These are phyloP conservation scores for Dillenia turbinata DNA, from an alignment of 164 flowering plant genomes.

Conservation along the genomic window DNA sequence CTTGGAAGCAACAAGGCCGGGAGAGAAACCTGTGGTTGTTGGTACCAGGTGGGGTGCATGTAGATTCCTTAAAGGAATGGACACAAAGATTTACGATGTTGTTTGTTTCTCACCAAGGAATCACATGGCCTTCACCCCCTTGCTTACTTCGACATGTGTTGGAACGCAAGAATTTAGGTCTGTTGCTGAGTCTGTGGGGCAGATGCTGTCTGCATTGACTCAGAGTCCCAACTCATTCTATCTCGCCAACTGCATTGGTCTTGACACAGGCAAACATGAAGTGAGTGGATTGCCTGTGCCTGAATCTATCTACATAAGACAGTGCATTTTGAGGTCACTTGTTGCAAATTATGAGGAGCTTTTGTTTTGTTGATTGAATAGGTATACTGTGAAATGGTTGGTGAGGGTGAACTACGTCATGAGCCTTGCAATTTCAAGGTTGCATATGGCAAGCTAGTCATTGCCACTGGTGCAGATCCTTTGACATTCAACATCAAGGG, in stretches of 20 bases:
- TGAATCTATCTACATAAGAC: no score
- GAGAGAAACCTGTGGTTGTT: conserved; percentile 81
- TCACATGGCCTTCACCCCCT: conserved; percentile 94
- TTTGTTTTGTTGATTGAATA: conserved; percentile 15
- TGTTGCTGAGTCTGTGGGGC: conserved; percentile 76
- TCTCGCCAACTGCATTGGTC: conserved; percentile 58
- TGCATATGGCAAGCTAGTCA: conserved; percentile 88
- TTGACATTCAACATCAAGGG: conserved; percentile 80
- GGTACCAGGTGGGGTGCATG: conserved; percentile 95
- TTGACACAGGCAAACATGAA: conserved; percentile 66
- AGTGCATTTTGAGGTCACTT: no score
- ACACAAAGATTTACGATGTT: conserved; percentile 66
- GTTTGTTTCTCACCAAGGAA: conserved; percentile 88
- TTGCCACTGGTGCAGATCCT: conserved; percentile 82
- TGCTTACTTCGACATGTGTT: conserved; percentile 90
- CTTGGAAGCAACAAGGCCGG: conserved; percentile 61
- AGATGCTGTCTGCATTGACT: conserved; percentile 68
- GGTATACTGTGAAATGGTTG: conserved; percentile 69
- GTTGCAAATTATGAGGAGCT: not conserved
- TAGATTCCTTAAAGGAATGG: conserved; percentile 73
- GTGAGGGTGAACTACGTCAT: conserved; percentile 22
- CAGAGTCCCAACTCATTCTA: conserved; percentile 60
- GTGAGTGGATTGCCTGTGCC: conserved; percentile 28
- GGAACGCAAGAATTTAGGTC: conserved; percentile 90
- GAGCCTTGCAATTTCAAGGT: conserved; percentile 50